Evolutionary conservation across 768 basidiomycete species (phyloP).

Genomic region (Russula sp.): DNA sequence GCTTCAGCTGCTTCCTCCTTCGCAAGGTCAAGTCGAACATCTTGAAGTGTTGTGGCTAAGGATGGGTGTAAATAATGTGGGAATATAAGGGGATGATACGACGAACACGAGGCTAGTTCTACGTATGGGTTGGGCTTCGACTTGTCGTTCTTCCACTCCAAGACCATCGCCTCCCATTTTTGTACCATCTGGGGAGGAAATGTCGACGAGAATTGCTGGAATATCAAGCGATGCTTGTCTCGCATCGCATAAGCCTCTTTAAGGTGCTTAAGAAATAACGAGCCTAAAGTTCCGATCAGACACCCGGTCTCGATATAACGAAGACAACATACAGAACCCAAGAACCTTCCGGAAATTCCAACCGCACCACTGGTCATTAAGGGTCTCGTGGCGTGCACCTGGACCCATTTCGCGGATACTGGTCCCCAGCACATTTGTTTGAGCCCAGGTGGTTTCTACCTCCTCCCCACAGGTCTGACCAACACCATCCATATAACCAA

Average conservation of each 20-base stretch:
- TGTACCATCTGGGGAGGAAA: not conserved
- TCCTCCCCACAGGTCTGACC: constrained; percentile 25
- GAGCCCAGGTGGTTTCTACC: constrained; percentile 23
- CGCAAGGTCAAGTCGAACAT: no score
- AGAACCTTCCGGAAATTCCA: constrained; percentile 20
- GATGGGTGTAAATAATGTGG: no score
- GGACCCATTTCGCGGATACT: constrained; percentile 21
- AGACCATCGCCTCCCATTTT: not conserved
- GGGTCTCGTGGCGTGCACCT: constrained; percentile 13
- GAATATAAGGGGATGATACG: not conserved
- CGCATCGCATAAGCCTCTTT: not conserved
- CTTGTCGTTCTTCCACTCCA: not conserved
- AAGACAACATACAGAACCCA: not conserved
- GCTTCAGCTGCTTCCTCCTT: no score
- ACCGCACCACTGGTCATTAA: constrained; percentile 15
- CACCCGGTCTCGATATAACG: no score
- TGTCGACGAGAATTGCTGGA: not conserved
- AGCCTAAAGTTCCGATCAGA: not conserved
- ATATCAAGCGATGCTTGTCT: not conserved
- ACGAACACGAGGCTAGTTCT: not conserved
- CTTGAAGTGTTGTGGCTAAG: no score
- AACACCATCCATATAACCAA: constrained; percentile 14
- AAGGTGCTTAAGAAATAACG: not conserved
- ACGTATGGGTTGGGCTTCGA: not conserved
- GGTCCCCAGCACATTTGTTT: constrained; percentile 10